phyloP scores from a whole-genome alignment of 768 basidiomycete genomes.

The Boletus sp. region DNA sequence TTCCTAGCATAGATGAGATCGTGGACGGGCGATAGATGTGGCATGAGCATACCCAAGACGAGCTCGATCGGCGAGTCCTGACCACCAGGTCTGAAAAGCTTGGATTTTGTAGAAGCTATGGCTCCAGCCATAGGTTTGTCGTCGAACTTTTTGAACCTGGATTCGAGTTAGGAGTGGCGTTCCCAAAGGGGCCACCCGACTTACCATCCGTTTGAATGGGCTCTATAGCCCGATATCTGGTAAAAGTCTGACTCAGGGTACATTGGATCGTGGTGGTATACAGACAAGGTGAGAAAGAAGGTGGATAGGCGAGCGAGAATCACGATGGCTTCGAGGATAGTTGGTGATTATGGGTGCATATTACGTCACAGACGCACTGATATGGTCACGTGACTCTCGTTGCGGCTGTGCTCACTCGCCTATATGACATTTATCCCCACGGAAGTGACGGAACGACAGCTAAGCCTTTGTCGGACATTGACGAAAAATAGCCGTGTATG shows the following conservation, averaged over 20 bases:
- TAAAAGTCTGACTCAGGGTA: constrained; percentile 22
- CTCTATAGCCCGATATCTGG: constrained; percentile 27
- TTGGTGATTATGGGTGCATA: too few species aligned
- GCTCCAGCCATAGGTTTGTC: constrained; percentile 35
- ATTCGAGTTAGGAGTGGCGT: neutral
- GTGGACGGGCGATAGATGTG: neutral
- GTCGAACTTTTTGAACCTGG: constrained; percentile 33
- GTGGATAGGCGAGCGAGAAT: too few species aligned
- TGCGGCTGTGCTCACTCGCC: too few species aligned
- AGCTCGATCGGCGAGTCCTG: constrained; percentile 38
- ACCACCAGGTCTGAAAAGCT: constrained; percentile 29
- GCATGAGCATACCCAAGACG: constrained; percentile 37
- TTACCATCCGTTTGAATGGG: constrained; percentile 31
- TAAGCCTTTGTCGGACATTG: too few species aligned
- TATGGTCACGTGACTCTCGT: too few species aligned
- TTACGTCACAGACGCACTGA: too few species aligned
- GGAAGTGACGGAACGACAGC: too few species aligned
- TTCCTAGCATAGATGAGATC: constrained; percentile 32
- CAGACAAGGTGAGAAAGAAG: too few species aligned
- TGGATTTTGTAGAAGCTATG: constrained; percentile 30
- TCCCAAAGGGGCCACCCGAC: neutral
- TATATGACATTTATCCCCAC: too few species aligned
- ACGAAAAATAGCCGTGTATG: too few species aligned
- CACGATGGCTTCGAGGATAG: too few species aligned
- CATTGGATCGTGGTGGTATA: constrained; percentile 2